These are phyloP conservation scores for Canna indica DNA, from an alignment of 176 grass and related monocot species.

Conservation along the genomic window DNA sequence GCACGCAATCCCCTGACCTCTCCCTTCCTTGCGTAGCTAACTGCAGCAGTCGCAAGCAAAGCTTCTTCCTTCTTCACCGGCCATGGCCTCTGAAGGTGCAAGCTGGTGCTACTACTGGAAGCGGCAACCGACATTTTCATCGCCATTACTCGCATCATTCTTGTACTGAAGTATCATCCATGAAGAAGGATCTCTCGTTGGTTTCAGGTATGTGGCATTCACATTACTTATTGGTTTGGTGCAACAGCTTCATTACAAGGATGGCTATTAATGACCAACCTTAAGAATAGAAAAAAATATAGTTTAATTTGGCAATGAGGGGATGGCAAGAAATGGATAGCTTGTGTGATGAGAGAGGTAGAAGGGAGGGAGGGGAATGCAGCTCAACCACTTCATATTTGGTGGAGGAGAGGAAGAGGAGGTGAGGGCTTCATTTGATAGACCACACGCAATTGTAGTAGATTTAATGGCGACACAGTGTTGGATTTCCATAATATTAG, in stretches of 20 bases:
- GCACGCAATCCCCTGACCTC: not conserved
- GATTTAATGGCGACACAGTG: not conserved
- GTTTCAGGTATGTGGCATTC: too few species aligned
- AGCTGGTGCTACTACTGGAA: not conserved
- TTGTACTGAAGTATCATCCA: not conserved
- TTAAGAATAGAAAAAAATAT: not conserved
- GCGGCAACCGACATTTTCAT: not conserved
- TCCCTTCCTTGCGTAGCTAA: not conserved
- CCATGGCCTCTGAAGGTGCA: not conserved
- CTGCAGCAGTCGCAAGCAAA: not conserved
- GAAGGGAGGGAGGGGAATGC: not conserved
- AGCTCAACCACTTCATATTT: not conserved
- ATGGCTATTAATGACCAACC: not conserved
- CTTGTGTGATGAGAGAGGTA: not conserved
- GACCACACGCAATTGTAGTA: not conserved
- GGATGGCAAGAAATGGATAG: not conserved
- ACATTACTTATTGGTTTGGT: not conserved
- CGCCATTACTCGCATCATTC: not conserved
- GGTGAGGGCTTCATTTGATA: not conserved
- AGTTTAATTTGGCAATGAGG: not conserved
- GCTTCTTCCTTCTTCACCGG: not conserved
- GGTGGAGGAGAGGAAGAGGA: not conserved
- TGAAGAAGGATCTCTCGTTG: too few species aligned
- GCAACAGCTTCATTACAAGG: too few species aligned
- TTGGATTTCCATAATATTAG: not conserved